Conservation (phyloP, 2,329 filamentous ascomycete genomes). For the Pseudogymnoascus sp. region DNA sequence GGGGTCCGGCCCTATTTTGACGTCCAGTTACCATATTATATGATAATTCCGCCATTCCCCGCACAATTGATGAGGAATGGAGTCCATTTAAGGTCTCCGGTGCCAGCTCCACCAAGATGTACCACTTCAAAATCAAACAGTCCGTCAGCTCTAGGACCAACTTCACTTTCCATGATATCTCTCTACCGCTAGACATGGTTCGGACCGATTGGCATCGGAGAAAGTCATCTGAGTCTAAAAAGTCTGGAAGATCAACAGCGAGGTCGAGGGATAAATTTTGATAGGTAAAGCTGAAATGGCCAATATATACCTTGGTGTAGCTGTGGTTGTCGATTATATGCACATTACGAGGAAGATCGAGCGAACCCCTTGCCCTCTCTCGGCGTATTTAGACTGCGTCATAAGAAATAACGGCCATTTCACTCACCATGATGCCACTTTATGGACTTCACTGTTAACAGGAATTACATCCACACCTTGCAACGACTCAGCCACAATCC, state of each 20-base stretch:
- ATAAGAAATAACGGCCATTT: not conserved
- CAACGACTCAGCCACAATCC: not conserved
- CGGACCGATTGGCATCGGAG: not conserved
- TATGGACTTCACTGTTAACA: not conserved
- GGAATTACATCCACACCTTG: not conserved
- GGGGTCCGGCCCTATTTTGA: not conserved
- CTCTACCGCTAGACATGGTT: not conserved
- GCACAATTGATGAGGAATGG: not conserved
- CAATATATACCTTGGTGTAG: not conserved
- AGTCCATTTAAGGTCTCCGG: not conserved
- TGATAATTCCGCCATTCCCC: not conserved
- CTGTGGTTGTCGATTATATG: not conserved
- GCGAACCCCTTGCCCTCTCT: not conserved
- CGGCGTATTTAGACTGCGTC: not conserved
- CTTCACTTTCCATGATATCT: not conserved
- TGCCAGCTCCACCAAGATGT: not conserved
- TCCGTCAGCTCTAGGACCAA: not conserved
- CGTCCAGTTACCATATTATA: not conserved
- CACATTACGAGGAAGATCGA: not conserved
- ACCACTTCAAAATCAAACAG: not conserved
- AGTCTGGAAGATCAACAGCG: not conserved
- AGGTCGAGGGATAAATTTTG: not conserved
- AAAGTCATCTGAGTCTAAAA: not conserved
- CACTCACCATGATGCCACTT: not conserved
- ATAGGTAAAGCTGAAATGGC: not conserved